Conservation (phyloP, 192 early-diverging fungal species). For the Backusella mclennaniae region DNA sequence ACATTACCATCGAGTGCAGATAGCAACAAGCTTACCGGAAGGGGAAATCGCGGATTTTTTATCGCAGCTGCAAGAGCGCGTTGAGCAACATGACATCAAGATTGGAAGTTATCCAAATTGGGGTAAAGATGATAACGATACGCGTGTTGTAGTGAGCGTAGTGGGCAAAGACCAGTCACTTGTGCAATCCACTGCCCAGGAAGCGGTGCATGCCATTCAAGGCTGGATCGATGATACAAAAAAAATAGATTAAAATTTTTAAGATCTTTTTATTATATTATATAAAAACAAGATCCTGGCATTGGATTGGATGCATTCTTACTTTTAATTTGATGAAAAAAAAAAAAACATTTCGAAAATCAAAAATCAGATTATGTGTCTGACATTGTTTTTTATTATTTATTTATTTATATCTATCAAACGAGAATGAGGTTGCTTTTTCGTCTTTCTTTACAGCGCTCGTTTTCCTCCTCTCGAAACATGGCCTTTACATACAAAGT, state of each 20-base stretch:
- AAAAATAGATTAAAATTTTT: background rate
- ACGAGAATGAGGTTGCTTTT: background rate
- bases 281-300: background rate
- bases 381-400: background rate
- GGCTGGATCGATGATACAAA: conserved; percentile 17
- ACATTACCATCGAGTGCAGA: conserved; percentile 40
- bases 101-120: conserved; percentile 59
- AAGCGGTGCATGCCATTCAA: conserved; percentile 22
- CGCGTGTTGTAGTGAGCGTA: conserved; percentile 52
- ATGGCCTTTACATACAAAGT: conserved; percentile 25
- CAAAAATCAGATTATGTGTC: background rate
- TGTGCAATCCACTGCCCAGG: conserved; percentile 26
- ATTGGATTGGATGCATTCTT: background rate
- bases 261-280: too few relatives aligned
- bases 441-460: background rate
- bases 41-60: conserved; percentile 44
- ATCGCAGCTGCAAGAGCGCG: conserved; percentile 34
- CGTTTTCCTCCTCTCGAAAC: conserved; percentile 1
- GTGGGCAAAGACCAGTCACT: conserved; percentile 43
- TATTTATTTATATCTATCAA: background rate
- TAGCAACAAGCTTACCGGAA: conserved; percentile 47
- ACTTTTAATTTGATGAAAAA: background rate
- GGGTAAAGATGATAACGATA: conserved; percentile 18
- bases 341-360: background rate
- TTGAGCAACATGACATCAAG: conserved; percentile 35